Conservation (phyloP, 2,329 filamentous ascomycete species). For the Albifimbria verrucaria region DNA sequence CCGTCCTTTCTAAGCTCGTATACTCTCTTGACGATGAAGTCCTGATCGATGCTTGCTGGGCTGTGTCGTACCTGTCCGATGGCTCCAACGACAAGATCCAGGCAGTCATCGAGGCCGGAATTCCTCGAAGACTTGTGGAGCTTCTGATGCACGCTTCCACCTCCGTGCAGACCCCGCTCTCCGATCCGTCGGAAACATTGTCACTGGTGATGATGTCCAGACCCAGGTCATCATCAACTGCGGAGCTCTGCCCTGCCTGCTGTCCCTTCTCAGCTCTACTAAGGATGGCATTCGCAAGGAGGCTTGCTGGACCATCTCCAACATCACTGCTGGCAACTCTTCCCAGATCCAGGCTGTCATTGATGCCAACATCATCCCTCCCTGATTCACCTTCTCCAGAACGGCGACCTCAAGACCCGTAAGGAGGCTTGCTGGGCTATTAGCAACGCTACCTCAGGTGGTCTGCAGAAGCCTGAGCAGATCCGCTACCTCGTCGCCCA, state of each 20-base stretch:
- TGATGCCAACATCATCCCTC: slow-evolving; percentile 94
- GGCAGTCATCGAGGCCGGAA: slow-evolving; percentile 96
- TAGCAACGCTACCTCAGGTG: slow-evolving; percentile 95
- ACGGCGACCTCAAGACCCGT: slow-evolving; percentile 97
- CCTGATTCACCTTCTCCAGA: slow-evolving; percentile 94
- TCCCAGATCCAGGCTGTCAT: slow-evolving; percentile 96
- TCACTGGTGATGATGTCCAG: slow-evolving; percentile 97
- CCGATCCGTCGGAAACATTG: slow-evolving; percentile 96
- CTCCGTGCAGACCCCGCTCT: slow-evolving; percentile 97
- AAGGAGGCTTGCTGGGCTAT: slow-evolving; percentile 99
- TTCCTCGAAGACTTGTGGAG: slow-evolving; percentile 93
- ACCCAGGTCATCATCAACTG: slow-evolving; percentile 99
- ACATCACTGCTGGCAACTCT: slow-evolving; percentile 97
- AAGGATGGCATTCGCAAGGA: slow-evolving; percentile 99
- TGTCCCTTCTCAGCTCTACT: slow-evolving; percentile 90
- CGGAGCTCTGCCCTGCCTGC: slow-evolving; percentile 84
- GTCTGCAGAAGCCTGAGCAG: slow-evolving; percentile 97
- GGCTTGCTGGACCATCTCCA: slow-evolving; percentile 99
- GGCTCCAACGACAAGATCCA: slow-evolving; percentile 99
- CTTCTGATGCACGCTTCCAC: slow-evolving; percentile 97
- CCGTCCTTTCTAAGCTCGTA: slow-evolving; percentile 93
- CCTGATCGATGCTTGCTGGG: slow-evolving; percentile 98
- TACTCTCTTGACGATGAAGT: slow-evolving; percentile 99
- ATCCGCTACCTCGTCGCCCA: slow-evolving; percentile 91
- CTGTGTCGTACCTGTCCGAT: slow-evolving; percentile 97